Evolutionary conservation across 2,329 filamentous ascomycete genomes (phyloP).

Genomic region (Hysterium pulicare): DNA sequence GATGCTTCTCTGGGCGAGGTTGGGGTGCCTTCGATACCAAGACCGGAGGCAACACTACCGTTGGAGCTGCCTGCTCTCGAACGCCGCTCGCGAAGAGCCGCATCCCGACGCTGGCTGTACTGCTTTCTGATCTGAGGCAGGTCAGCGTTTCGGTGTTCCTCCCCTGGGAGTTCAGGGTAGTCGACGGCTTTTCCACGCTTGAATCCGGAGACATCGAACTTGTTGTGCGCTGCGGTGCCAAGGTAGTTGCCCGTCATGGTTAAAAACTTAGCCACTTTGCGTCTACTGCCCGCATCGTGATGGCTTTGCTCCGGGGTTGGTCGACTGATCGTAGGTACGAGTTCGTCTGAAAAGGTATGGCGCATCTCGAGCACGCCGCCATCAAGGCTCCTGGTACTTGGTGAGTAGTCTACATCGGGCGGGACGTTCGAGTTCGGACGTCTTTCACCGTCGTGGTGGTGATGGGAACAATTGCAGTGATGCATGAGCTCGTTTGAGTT

Average conservation of each 20-base stretch:
- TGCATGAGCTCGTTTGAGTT: slow-evolving; percentile 5
- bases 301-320: not conserved
- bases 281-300: slow-evolving; percentile 12
- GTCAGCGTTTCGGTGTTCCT: slow-evolving; percentile 44
- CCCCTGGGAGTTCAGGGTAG: slow-evolving; percentile 58
- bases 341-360: not conserved
- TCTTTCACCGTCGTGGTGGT: slow-evolving; percentile 14
- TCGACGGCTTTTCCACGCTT: slow-evolving; percentile 44
- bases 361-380: not conserved
- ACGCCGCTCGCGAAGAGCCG: slow-evolving; percentile 19
- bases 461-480: slow-evolving; percentile 24
- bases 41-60: slow-evolving; percentile 29
- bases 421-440: slow-evolving; percentile 1
- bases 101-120: slow-evolving; percentile 39
- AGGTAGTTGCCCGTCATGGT: slow-evolving; percentile 46
- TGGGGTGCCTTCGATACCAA: slow-evolving; percentile 15
- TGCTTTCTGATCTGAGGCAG: slow-evolving; percentile 39
- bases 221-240: slow-evolving; percentile 47
- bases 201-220: slow-evolving; percentile 52
- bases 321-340: slow-evolving; percentile 6
- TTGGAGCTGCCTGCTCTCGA: slow-evolving; percentile 42
- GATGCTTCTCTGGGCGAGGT: slow-evolving; percentile 11
- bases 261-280: slow-evolving; percentile 36
- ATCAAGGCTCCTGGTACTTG: slow-evolving; percentile 2
- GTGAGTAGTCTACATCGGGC: not conserved